Evolutionary conservation across 768 basidiomycete genomes (phyloP), one percentile per base, ranked within the genome.

Genomic region (Hypholoma fasciculare): DNA sequence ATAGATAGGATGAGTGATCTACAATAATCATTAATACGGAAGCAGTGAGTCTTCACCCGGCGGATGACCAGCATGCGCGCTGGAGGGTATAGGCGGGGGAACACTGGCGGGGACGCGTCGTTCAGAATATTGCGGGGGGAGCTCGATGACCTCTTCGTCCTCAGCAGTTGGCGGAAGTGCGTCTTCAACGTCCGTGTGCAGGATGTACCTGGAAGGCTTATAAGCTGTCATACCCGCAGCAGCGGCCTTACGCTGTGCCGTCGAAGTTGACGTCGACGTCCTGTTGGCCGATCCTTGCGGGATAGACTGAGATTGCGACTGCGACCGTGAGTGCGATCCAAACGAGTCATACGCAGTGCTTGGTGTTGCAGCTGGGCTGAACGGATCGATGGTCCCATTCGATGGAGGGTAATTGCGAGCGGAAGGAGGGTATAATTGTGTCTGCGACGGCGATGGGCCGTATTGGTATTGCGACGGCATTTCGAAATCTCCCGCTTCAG

Each of bases 101-200:
- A 4, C 26, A 23, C 16, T 34, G 26, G 40, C 55, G 49, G 71
- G 67, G 13, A 64, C 71, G 17, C 78, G 79, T 37, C 81, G 74
- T 59, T 83, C 86, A 23, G 78, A 78, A 65, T 92, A 92, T 67
- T 84, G 84, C 14, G 89, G 89, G 26, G 90, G 90, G n/a, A 90
- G 78, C 71, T 92, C 90, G 6, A 90, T 78, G 19, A 89, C 72
- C 6, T 78, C 88, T 16, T 80, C 71, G 14, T 80, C 71, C 23
- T 74, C 78, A 52, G 75, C 75, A 19, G 72, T 70, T 40, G 70
- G 73, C 7, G 82, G 74, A 9, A 73, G 39, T 12, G 65, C 71
- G 63, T 90, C 89, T 53, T 88, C 88, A 7, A 79, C 80, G 66
- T 90, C 90, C 3, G 84, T 86, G 61, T 91, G 89, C 6, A 90